Conservation (phyloP, 202 grass and related monocot genomes). For the Schoenoplectus triqueter region DNA sequence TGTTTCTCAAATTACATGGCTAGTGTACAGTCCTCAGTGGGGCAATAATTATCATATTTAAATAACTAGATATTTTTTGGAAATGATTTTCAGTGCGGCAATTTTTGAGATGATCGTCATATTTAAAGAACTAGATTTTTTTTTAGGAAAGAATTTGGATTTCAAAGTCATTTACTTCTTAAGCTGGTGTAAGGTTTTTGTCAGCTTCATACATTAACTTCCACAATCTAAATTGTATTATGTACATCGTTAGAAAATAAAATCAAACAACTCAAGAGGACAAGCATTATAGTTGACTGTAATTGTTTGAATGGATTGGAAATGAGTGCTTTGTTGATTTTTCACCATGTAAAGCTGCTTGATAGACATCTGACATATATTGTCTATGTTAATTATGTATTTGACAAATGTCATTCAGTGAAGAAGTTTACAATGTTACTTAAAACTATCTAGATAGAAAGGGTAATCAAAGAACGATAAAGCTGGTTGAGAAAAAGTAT, state of each 20-base stretch:
- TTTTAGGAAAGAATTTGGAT: background rate
- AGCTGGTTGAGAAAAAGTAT: background rate
- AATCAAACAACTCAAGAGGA: background rate
- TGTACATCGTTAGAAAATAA: background rate
- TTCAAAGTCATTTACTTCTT: constrained; percentile 16
- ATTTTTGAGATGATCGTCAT: background rate
- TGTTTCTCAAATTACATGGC: constrained; percentile 13
- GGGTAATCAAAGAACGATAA: background rate
- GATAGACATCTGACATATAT: background rate
- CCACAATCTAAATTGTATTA: background rate
- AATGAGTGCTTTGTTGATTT: background rate
- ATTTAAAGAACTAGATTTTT: background rate
- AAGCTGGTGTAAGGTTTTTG: background rate
- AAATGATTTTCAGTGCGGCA: background rate
- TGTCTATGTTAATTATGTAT: background rate
- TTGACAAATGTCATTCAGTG: background rate
- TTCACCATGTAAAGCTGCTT: background rate
- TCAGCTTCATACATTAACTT: background rate
- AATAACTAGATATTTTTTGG: background rate
- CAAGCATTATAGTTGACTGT: background rate
- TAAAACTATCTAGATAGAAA: background rate
- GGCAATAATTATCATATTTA: background rate
- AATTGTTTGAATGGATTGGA: background rate
- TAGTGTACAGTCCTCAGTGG: constrained; percentile 25
- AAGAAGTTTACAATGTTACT: background rate